Evolutionary conservation across 2,329 filamentous ascomycete species (phyloP).

Genomic region (Parascedosporium putredinis): DNA sequence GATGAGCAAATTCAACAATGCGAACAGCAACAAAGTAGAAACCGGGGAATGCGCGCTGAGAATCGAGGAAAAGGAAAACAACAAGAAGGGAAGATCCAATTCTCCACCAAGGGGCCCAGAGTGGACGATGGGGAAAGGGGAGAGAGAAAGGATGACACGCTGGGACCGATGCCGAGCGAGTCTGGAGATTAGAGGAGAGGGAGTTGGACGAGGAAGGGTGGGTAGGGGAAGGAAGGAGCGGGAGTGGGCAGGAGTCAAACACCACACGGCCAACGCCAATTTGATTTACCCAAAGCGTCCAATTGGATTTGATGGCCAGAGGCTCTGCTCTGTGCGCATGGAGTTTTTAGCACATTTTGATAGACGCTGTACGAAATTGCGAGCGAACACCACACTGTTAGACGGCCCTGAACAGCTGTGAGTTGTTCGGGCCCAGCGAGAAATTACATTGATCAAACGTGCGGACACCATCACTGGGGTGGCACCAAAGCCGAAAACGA

Average conservation of each 20-base stretch:
- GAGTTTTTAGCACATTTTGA: neutral
- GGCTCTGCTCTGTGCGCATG: neutral
- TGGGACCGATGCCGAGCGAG: neutral
- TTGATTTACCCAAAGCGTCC: neutral
- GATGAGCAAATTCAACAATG: too few species aligned
- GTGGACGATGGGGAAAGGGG: neutral
- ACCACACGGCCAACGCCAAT: neutral
- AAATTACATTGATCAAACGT: neutral
- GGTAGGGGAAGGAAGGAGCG: neutral
- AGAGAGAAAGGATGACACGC: neutral
- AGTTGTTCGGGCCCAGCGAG: neutral
- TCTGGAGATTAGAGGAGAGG: constrained; percentile 1
- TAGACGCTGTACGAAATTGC: neutral
- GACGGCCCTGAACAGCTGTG: neutral
- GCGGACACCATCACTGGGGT: neutral
- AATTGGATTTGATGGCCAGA: neutral
- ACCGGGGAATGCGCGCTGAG: neutral
- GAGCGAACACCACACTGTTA: neutral
- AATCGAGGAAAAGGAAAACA: neutral
- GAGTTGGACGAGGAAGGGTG: neutral
- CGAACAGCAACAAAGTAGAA: too few species aligned
- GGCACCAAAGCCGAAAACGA: neutral
- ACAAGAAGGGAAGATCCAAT: neutral
- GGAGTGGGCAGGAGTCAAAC: neutral
- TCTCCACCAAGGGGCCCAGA: neutral